These are phyloP conservation scores for Cryptosporidium felis DNA, from an alignment of 169 alveolate species.

Conservation along the genomic window DNA sequence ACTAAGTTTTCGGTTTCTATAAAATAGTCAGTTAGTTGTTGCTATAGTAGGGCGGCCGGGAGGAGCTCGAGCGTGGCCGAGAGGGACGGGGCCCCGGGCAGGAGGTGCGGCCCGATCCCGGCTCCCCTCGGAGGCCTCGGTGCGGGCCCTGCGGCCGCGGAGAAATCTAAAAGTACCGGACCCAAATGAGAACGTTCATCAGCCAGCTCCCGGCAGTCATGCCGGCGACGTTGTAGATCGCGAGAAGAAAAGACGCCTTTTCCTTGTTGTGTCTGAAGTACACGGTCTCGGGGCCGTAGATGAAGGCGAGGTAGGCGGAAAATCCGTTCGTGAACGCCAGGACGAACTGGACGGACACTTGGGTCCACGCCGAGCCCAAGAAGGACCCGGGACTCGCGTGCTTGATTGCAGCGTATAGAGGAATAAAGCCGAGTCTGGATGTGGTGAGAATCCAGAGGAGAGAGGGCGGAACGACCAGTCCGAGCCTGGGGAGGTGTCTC, in stretches of 20 bases:
- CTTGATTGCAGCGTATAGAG: constrained; percentile 41
- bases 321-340: constrained; percentile 62
- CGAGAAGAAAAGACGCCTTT: constrained; percentile 54
- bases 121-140: too few species aligned
- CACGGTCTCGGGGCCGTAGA: constrained; percentile 68
- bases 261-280: constrained; percentile 52
- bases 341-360: constrained; percentile 12
- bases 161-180: constrained; percentile 25
- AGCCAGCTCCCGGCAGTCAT: constrained; percentile 73
- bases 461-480: constrained; percentile 40
- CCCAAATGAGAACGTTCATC: constrained; percentile 59
- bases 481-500: constrained; percentile 48
- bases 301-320: constrained; percentile 65
- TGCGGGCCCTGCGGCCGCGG: too few species aligned
- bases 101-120: too few species aligned
- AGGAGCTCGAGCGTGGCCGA: too few species aligned
- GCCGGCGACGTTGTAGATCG: constrained; percentile 63
- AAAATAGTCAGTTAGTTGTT: too few species aligned
- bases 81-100: too few species aligned
- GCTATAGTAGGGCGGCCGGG: too few species aligned
- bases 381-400: constrained; percentile 8
- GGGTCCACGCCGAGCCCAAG: constrained; percentile 38
- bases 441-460: constrained; percentile 67
- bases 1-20: too few species aligned
- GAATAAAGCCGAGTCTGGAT: constrained; percentile 51